These are phyloP conservation scores for Fusarium odoratissimum DNA, from an alignment of 2,329 filamentous ascomycete species.

Conservation along the genomic window DNA sequence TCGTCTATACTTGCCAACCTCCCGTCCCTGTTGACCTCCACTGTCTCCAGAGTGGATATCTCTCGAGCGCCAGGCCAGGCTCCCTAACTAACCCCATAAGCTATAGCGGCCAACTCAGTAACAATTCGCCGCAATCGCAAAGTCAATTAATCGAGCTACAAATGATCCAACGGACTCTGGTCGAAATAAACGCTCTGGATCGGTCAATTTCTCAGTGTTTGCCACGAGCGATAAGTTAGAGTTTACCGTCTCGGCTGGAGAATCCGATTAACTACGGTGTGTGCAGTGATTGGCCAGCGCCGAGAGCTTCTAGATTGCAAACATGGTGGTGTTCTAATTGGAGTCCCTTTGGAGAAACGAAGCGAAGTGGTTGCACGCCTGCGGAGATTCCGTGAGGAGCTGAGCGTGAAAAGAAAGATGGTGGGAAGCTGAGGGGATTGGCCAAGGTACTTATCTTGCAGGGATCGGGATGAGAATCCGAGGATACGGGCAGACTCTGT, in stretches of 20 bases:
- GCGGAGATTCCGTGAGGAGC: conserved; percentile 38
- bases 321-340: conserved; percentile 25
- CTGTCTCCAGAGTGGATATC: background rate
- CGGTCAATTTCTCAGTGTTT: background rate
- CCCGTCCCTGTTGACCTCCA: background rate
- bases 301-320: conserved; percentile 2
- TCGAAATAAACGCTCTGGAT: background rate
- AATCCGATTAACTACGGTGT: conserved; percentile 7
- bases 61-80: background rate
- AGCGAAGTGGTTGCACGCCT: conserved; percentile 3
- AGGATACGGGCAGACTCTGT: background rate
- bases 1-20: conserved; percentile 21
- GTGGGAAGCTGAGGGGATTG: conserved; percentile 16
- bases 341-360: conserved; percentile 24
- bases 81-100: background rate
- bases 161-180: background rate
- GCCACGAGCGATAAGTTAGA: conserved; percentile 6
- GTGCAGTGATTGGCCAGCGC: background rate
- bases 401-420: background rate
- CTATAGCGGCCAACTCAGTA: background rate
- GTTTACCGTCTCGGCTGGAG: background rate
- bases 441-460: background rate
- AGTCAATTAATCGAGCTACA: background rate
- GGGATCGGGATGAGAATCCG: conserved; percentile 15
- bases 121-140: conserved; percentile 2